These are phyloP conservation scores for Yarrowia yakushimensis DNA, from an alignment of 805 yeast genomes.

Conservation along the genomic window DNA sequence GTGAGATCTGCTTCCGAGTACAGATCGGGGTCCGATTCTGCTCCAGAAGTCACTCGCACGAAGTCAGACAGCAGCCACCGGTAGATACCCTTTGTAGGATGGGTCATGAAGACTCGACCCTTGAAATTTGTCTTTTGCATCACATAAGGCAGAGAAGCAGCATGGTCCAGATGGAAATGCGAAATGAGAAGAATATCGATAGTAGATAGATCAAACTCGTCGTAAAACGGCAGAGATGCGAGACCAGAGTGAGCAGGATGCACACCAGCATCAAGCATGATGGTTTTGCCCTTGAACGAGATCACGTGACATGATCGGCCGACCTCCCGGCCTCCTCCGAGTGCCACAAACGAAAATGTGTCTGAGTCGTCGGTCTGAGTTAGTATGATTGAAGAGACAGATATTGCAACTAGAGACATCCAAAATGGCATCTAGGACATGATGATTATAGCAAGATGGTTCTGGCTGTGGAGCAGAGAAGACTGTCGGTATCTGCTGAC, in stretches of 20 bases:
- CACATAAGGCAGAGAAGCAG: conserved; percentile 95
- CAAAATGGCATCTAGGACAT: too few relatives aligned
- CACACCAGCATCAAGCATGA: conserved; percentile 97
- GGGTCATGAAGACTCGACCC: conserved; percentile 98
- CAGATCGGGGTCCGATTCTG: conserved; percentile 42
- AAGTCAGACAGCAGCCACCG: conserved; percentile 94
- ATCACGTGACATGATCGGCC: conserved; percentile 94
- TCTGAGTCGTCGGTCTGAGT: conserved; percentile 37
- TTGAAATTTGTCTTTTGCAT: conserved; percentile 94
- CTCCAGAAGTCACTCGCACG: conserved; percentile 72
- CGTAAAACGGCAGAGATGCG: conserved; percentile 90
- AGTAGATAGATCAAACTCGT: conserved; percentile 84
- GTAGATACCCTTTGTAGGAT: conserved; percentile 96
- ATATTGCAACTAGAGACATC: too few relatives aligned
- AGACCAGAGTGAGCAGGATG: conserved; percentile 94
- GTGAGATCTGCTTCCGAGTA: conserved; percentile 89
- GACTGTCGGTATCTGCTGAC: too few relatives aligned
- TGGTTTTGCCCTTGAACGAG: conserved; percentile 87
- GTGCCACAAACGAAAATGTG: conserved; percentile 67
- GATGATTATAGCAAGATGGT: too few relatives aligned
- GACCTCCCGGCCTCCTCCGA: conserved; percentile 98
- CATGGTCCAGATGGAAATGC: conserved; percentile 97
- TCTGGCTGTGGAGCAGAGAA: too few relatives aligned
- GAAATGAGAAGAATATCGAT: conserved; percentile 84
- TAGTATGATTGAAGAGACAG: too few relatives aligned